Evolutionary conservation across 768 basidiomycete species (phyloP).

Genomic region (Pleurotus pulmonarius): DNA sequence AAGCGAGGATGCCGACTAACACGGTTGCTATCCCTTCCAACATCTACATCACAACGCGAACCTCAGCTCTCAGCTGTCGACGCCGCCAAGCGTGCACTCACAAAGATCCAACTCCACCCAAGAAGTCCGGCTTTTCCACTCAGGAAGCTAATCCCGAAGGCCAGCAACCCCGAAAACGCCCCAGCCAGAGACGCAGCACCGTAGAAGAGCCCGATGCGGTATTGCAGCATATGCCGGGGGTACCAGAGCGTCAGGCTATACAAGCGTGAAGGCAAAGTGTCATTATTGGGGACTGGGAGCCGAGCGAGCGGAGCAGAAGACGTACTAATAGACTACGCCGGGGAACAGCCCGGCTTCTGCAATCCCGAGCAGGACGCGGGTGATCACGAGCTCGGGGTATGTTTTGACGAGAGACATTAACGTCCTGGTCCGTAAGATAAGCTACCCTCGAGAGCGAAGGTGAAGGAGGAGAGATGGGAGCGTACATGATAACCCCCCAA

Average conservation of each 20-base stretch:
- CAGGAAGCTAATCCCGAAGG: slow-evolving; percentile 55
- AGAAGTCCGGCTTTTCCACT: slow-evolving; percentile 36
- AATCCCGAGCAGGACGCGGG: slow-evolving; percentile 55
- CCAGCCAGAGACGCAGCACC: slow-evolving; percentile 62
- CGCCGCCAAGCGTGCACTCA: slow-evolving; percentile 22
- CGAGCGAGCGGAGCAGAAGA: background rate
- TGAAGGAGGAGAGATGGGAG: background rate
- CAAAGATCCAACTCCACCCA: slow-evolving; percentile 72
- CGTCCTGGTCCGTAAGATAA: slow-evolving; percentile 33
- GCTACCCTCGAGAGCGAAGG: background rate
- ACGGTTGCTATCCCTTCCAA: slow-evolving; percentile 65
- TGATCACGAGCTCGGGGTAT: slow-evolving; percentile 58
- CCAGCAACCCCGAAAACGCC: slow-evolving; percentile 59
- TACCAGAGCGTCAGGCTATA: slow-evolving; percentile 65
- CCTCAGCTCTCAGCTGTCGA: no score
- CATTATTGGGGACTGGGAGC: background rate
- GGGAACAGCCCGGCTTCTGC: slow-evolving; percentile 73
- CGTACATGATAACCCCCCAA: slow-evolving; percentile 66
- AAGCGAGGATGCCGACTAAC: slow-evolving; percentile 47
- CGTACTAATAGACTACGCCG: slow-evolving; percentile 70
- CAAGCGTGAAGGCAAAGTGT: background rate
- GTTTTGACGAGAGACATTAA: slow-evolving; percentile 67
- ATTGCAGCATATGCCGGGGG: slow-evolving; percentile 50
- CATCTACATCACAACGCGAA: slow-evolving; percentile 31
- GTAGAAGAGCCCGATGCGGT: slow-evolving; percentile 59